Evolutionary conservation across 2,329 filamentous ascomycete species (phyloP).

Genomic region (Trichophyton benhamiae): DNA sequence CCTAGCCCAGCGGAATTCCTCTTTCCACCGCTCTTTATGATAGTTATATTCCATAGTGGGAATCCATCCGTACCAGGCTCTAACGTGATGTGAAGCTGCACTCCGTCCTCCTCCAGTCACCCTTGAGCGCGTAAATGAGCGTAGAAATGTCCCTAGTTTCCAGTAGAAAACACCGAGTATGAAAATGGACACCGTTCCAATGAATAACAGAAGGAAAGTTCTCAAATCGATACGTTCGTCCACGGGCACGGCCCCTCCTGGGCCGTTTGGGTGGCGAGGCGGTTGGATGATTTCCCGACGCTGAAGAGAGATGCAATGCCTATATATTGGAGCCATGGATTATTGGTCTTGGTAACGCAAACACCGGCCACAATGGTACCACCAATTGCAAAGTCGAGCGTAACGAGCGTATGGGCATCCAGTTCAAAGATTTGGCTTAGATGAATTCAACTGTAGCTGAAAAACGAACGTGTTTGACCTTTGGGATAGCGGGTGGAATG

Average conservation of each 20-base stretch:
- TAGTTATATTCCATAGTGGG: slow-evolving; percentile 21
- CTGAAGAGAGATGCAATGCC: background rate
- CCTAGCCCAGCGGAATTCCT: slow-evolving; percentile 15
- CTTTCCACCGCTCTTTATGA: slow-evolving; percentile 18
- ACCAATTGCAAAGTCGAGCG: background rate
- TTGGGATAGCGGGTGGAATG: background rate
- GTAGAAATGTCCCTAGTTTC: slow-evolving; percentile 28
- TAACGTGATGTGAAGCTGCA: slow-evolving; percentile 24
- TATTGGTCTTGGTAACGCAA: background rate
- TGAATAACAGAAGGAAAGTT: slow-evolving; percentile 24
- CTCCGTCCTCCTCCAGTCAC: slow-evolving; percentile 24
- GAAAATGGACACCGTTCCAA: slow-evolving; percentile 28
- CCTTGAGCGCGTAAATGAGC: slow-evolving; percentile 24
- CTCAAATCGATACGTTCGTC: slow-evolving; percentile 21
- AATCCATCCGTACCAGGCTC: slow-evolving; percentile 35
- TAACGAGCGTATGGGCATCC: too few species aligned
- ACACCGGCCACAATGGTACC: background rate
- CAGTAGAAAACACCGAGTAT: slow-evolving; percentile 27
- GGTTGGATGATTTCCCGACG: slow-evolving; percentile 14
- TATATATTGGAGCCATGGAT: slow-evolving; percentile 13
- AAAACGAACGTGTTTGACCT: slow-evolving; percentile 9
- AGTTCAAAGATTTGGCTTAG: background rate
- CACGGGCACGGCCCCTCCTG: slow-evolving; percentile 16
- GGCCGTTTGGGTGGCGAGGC: slow-evolving; percentile 18
- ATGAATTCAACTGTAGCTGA: background rate